Base-by-base conservation (phyloP, 306 rosid genomes). In the Glycine soja region DNA sequence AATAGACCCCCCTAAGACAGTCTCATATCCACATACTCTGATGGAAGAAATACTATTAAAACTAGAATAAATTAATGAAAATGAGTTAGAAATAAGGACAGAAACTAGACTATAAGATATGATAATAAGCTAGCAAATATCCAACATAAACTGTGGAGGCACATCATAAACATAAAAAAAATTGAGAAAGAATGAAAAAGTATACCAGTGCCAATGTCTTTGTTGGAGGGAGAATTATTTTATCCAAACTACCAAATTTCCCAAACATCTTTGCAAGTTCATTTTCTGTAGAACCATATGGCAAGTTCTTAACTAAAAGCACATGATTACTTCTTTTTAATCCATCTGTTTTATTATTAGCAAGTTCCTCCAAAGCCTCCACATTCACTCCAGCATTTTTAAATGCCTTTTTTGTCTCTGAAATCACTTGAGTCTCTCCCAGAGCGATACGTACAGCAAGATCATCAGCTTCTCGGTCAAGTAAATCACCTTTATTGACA, bases 191-290 rank as follows among this genome's bases (percentile, higher is more conserved):
- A 57, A 66, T 7, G 63, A 10, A 57, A 78, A 73, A 47, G 43
- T 73, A 75, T 93, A 93, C 99, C 99, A 95, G 77, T 46, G 99
- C 99, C 88, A 95, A 71, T 46, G 92, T 91, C 90, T 93, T 95
- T 32, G 93, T 91, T 54, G 90, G 88, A 67, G 97, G 99, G 72
- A 93, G 93, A 80, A 95, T 83, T 76, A 93, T 86, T 84, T 91
- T 95, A 65, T 95, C 98, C 92, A 95, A 80, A 85, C 90, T 87
- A 77, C 99, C 98, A 86, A 89, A 91, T 86, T 86, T 89, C 78
- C 93, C 90, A 47, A 95, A 93, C 98, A 93, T 89, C 84, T 88
- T 83, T 57, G 85, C 86, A 63, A 93, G 89, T 85, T 92, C 99
- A 83, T 81, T 82, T 88, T 95, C 94, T 10, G 97, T 90, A 71